Evolutionary conservation across 192 early-diverging fungal species (phyloP).

Genomic region (Pilaira anomala): DNA sequence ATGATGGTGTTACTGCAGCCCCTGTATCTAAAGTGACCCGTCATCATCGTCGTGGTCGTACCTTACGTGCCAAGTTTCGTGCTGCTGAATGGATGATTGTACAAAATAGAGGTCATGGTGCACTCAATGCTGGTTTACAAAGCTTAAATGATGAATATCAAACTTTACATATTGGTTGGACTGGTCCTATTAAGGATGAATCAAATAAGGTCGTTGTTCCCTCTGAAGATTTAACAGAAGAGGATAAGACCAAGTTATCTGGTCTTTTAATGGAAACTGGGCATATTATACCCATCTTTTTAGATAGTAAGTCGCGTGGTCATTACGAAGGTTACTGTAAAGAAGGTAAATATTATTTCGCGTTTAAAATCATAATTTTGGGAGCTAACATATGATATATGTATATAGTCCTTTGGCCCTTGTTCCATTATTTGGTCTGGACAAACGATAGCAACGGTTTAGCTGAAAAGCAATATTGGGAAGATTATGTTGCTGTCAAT

Average conservation of each 20-base stretch:
- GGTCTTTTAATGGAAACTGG: slow-evolving; percentile 54
- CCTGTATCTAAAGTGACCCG: slow-evolving; percentile 21
- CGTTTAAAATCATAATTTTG: too few species aligned
- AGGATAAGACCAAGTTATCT: slow-evolving; percentile 56
- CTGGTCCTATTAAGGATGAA: slow-evolving; percentile 60
- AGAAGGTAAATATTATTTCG: slow-evolving; percentile 52
- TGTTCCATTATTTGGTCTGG: slow-evolving; percentile 95
- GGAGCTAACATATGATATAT: slow-evolving; percentile 38
- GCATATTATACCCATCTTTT: slow-evolving; percentile 74
- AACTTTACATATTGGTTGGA: slow-evolving; percentile 73
- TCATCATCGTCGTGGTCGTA: slow-evolving; percentile 6
- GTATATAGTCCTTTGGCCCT: slow-evolving; percentile 90
- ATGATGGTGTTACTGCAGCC: neutral
- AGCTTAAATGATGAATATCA: slow-evolving; percentile 58
- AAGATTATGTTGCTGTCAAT: slow-evolving; percentile 82
- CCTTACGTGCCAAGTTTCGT: slow-evolving; percentile 14
- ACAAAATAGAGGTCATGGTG: slow-evolving; percentile 76
- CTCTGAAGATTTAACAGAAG: slow-evolving; percentile 48
- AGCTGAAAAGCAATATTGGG: slow-evolving; percentile 69
- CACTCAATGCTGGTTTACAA: slow-evolving; percentile 84
- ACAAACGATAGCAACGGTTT: slow-evolving; percentile 65
- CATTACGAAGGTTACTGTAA: slow-evolving; percentile 99
- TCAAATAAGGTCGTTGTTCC: slow-evolving; percentile 47
- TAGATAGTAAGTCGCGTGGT: slow-evolving; percentile 69
- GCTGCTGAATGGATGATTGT: slow-evolving; percentile 25